A percentile compares a stretch with the other conserved stretches of the same genome.
These are phyloP conservation scores for Exidia glandulosa DNA, from an alignment of 768 basidiomycete species.

Conservation along the genomic window DNA sequence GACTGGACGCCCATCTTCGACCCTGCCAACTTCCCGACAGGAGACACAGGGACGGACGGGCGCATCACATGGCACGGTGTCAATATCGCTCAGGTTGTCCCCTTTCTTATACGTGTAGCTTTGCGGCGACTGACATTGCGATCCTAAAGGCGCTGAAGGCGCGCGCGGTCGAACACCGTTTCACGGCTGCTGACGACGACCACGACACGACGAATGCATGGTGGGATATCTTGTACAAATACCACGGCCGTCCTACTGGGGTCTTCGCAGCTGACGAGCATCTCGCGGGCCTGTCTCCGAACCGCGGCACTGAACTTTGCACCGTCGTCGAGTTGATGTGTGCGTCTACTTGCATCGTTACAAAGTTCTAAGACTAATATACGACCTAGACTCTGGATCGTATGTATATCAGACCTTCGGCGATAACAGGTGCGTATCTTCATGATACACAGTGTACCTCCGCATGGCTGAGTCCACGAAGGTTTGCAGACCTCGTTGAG, in stretches of 20 bases:
- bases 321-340: slow-evolving; percentile 15
- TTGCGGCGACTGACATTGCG: too few species aligned
- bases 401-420: slow-evolving; percentile 47
- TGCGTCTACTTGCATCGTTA: too few species aligned
- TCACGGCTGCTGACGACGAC: not conserved
- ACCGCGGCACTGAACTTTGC: slow-evolving; percentile 46
- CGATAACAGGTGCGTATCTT: too few species aligned
- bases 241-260: slow-evolving; percentile 45
- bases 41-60: not conserved
- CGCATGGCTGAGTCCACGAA: too few species aligned
- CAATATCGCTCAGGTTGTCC: slow-evolving; percentile 48
- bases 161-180: not conserved
- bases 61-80: slow-evolving; percentile 10
- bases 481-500: slow-evolving; percentile 38
- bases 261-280: slow-evolving; percentile 49
- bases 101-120: too few species aligned
- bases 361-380: too few species aligned
- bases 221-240: slow-evolving; percentile 47
- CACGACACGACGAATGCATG: slow-evolving; percentile 13
- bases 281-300: slow-evolving; percentile 40
- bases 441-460: too few species aligned
- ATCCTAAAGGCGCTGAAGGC: slow-evolving; percentile 49
- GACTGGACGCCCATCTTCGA: slow-evolving; percentile 46
- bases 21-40: slow-evolving; percentile 14
- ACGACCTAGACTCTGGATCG: slow-evolving; percentile 40